phyloP scores from a whole-genome alignment of 495 filamentous ascomycete genomes.

The Neurospora intermedia region DNA sequence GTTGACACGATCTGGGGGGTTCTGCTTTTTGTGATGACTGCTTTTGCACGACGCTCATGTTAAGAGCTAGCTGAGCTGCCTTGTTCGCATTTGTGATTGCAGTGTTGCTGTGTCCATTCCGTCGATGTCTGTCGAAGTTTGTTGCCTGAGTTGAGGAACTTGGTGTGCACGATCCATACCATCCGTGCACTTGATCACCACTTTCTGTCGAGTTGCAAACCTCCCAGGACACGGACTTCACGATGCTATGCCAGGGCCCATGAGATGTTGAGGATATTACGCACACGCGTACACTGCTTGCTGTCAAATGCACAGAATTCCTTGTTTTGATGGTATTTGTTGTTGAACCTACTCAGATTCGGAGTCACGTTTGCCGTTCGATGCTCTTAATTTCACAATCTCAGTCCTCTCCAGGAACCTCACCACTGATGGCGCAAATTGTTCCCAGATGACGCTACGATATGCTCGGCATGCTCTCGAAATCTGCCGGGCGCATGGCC shows the following conservation, averaged over 20 bases:
- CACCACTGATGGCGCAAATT: background rate
- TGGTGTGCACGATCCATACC: background rate
- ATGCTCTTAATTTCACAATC: background rate
- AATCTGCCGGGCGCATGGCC: background rate
- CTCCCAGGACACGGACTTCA: background rate
- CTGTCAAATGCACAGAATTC: background rate
- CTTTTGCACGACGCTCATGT: background rate
- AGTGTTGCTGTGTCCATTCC: slow-evolving; percentile 2
- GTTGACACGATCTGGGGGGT: background rate
- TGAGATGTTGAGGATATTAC: background rate
- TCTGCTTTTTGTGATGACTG: background rate
- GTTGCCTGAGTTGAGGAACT: background rate
- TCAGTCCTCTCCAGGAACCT: background rate
- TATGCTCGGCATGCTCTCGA: background rate
- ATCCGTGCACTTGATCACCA: background rate
- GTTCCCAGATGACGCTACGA: background rate
- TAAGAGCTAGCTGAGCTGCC: background rate
- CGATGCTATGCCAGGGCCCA: background rate
- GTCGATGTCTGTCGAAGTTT: background rate
- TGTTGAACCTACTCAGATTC: too few species aligned
- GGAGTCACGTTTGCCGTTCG: background rate
- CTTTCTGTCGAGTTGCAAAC: background rate
- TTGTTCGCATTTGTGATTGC: background rate
- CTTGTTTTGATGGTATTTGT: too few species aligned
- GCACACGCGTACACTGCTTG: background rate